Base-by-base conservation (phyloP, 441 rosid species). In the Flueggea neowawraea region DNA sequence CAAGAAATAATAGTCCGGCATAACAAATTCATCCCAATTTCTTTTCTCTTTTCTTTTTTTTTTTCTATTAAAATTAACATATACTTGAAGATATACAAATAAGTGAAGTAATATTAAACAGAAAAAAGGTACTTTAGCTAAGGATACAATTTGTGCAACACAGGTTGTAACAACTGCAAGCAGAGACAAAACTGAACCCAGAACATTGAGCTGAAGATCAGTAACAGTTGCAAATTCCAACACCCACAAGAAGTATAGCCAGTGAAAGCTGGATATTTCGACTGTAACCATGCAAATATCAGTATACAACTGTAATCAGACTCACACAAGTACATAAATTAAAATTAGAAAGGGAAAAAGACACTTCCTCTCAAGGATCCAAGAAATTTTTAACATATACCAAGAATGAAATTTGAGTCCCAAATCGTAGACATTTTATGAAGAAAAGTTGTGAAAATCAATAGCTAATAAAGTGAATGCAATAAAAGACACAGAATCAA, bases 141-240 rank as follows among this genome's bases (percentile, higher is more conserved):
- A 85, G 95, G 90, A 89, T 94, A 94, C 96, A 83, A 94, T 91
- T 79, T 94, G 99, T 57, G 99, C 99, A 70, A 94, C 75, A 47
- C 99, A 94, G 33, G 99, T 94, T 33, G 99, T 94, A 80, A 94
- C 32, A 62, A 94, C 86, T 58, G 99, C 97, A 58, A 94, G 90
- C 69, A 94, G 68, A 54, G 97, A 94, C 84, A 91, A 70, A 77
- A 91, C 64, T 36, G 97, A 91, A 65, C 99, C 99, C 72, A 89
- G 74, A 74, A 79, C 78, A 78, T 94, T 94, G 70, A 94, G 97
- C 76, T 94, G 99, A 75, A 94, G 90, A 86, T 94, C 99, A 52
- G 99, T 94, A 56, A 94, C 95, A 16, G 99, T 94, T 56, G 99
- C 99, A 72, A 72, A 94, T 91, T 72, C 97, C 99, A 74, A 94